Base-by-base conservation (phyloP, 805 yeast species). In the Ogataea ganodermae region DNA sequence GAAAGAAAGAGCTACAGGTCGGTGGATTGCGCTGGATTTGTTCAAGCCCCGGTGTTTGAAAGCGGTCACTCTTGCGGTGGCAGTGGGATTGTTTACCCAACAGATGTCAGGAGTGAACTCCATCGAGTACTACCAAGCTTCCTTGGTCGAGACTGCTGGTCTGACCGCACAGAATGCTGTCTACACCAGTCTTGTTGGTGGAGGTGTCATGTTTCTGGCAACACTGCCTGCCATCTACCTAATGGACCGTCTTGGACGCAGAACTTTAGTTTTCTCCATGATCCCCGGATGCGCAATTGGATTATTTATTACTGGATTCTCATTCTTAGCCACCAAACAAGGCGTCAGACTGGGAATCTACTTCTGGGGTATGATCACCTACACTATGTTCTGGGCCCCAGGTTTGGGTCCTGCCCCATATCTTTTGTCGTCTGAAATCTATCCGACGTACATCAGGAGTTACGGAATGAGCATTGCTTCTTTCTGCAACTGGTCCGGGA, bases 41-140 rank as follows among this genome's bases (percentile, higher is more conserved):
- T 64, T 67, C 69, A 17, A 68, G 72, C 45, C 73, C 83, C 62
- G 76, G 72, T 65, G 75, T 83, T 50, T 76, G 83, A 57, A 83
- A 83, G 22, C 70, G 78, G 41, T 50, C 9, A 23, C 48, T 35
- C 64, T 78, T 16, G 80, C 79, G 58, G 73, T 84, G 3, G 68
- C 70, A 30, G 71, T 75, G 57, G 79, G 80, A 82, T 70, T 80
- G 45, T 61, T 74, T 45, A 68, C 79, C 49, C 83, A 83, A 38
- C 87, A 81, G 61, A 72, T 81, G 68, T 80, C 86, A 4, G 86
- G 86, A 68, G 76, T 81, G 51, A 81, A 81, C 56, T 85, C 81
- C 23, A 74, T 81, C 48, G 71, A 80, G 74, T 81, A 80, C 68
- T 78, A 81, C 62, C 73, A 80, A 75, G 74, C 84, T 39, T 75